A percentile compares a stretch with the other conserved stretches of the same genome.
Evolutionary conservation across 805 yeast species (phyloP).

Genomic region (Teunomyces atbi): DNA sequence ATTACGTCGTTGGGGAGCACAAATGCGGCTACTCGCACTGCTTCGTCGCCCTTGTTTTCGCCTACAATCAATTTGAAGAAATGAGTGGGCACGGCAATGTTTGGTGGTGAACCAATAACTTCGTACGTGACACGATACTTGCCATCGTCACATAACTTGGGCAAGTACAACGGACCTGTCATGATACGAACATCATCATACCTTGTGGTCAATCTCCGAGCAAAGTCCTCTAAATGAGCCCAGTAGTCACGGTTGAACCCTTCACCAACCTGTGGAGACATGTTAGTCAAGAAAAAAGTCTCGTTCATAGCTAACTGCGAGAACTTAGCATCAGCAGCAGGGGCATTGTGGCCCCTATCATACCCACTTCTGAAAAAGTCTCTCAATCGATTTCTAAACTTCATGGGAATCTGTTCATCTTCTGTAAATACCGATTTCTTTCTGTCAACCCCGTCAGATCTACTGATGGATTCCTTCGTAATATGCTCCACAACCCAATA

Average conservation of each 20-base stretch:
- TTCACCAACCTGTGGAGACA: conserved; percentile 96
- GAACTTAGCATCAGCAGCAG: conserved; percentile 96
- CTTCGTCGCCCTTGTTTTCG: conserved; percentile 48
- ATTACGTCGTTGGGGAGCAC: conserved; percentile 88
- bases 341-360: conserved; percentile 96
- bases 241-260: conserved; percentile 97
- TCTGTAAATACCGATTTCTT: conserved; percentile 81
- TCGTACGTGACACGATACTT: conserved; percentile 84
- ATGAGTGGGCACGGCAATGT: conserved; percentile 95
- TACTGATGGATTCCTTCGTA: conserved; percentile 64
- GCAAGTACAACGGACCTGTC: conserved; percentile 92
- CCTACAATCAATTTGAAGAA: conserved; percentile 90
- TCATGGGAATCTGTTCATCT: conserved; percentile 75
- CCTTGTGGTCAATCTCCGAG: conserved; percentile 67
- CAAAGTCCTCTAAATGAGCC: conserved; percentile 94
- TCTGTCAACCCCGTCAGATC: conserved; percentile 62
- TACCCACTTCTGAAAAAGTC: conserved; percentile 95
- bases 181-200: conserved; percentile 79
- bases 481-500: conserved; percentile 88
- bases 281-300: conserved; percentile 85
- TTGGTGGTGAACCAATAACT: conserved; percentile 95
- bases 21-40: conserved; percentile 82
- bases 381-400: conserved; percentile 70
- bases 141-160: conserved; percentile 76
- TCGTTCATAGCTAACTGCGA: conserved; percentile 92